phyloP scores from a whole-genome alignment of 768 basidiomycete species.

The Wakefieldia striispora region DNA sequence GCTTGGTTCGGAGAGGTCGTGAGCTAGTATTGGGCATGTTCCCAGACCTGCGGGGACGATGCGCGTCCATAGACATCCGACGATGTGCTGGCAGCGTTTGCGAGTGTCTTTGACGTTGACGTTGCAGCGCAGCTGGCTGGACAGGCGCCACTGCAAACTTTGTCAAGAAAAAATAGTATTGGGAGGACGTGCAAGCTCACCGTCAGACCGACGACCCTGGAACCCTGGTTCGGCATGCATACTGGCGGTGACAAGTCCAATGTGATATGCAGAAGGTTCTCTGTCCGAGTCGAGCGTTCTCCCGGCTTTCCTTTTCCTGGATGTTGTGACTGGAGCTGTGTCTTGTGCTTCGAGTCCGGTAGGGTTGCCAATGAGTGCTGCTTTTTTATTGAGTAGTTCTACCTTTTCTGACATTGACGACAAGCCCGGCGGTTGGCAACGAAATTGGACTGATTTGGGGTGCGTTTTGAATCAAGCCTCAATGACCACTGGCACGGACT shows the following conservation, averaged over 20 bases:
- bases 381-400: constrained; percentile 23
- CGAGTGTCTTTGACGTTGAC: constrained; percentile 24
- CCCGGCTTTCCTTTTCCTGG: constrained; percentile 31
- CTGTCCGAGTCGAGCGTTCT: constrained; percentile 12
- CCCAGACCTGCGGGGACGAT: constrained; percentile 21
- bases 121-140: constrained; percentile 23
- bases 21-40: constrained; percentile 19
- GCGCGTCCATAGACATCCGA: constrained; percentile 26
- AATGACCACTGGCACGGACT: constrained; percentile 8
- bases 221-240: constrained; percentile 13
- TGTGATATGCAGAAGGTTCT: constrained; percentile 12
- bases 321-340: constrained; percentile 3
- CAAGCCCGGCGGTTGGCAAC: constrained; percentile 10
- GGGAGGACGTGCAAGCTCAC: constrained; percentile 15
- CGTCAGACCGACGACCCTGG: constrained; percentile 29
- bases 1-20: constrained; percentile 25
- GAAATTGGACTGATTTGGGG: constrained; percentile 28
- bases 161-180: constrained; percentile 9
- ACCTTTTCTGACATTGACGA: constrained; percentile 28
- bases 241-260: constrained; percentile 2
- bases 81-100: constrained; percentile 22
- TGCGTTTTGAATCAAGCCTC: constrained; percentile 16
- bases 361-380: constrained; percentile 10
- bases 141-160: constrained; percentile 16
- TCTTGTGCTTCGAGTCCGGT: constrained; percentile 17